These are phyloP conservation scores for Trypanosoma theileri DNA, from an alignment of 208 protist species.

Conservation along the genomic window DNA sequence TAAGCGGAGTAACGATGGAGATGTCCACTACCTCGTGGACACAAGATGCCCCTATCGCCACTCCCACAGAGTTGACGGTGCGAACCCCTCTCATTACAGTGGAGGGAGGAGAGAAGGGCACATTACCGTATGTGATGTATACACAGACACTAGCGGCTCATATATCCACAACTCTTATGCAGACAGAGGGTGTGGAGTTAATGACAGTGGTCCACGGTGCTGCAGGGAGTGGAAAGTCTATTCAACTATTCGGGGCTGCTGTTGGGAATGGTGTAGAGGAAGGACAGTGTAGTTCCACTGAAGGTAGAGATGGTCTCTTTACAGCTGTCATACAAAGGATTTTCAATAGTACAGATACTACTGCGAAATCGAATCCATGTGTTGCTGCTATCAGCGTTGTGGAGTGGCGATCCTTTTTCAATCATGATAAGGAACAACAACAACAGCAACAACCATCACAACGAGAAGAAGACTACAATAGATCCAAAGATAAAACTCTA, in stretches of 20 bases:
- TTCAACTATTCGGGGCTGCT: constrained; percentile 16
- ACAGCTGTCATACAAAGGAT: constrained; percentile 14
- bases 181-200: constrained; percentile 5
- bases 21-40: too few relatives aligned
- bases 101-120: constrained; percentile 15
- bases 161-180: constrained; percentile 14
- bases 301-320: constrained; percentile 2
- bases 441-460: not conserved
- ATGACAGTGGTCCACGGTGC: constrained; percentile 25
- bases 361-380: constrained; percentile 1
- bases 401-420: constrained; percentile 8
- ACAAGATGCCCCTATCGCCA: too few relatives aligned
- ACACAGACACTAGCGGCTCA: constrained; percentile 8
- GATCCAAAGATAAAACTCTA: not conserved
- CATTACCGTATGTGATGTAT: constrained; percentile 11
- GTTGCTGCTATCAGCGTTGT: constrained; percentile 27
- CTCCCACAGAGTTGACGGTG: constrained; percentile 3
- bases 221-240: constrained; percentile 28
- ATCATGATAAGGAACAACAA: not conserved
- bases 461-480: too few relatives aligned
- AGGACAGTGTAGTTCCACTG: not conserved
- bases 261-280: not conserved
- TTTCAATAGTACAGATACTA: not conserved
- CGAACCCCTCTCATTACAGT: constrained; percentile 18
- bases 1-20: not conserved